These are phyloP conservation scores for Penicillium mononematosum DNA, from an alignment of 495 filamentous ascomycete species.

Conservation along the genomic window DNA sequence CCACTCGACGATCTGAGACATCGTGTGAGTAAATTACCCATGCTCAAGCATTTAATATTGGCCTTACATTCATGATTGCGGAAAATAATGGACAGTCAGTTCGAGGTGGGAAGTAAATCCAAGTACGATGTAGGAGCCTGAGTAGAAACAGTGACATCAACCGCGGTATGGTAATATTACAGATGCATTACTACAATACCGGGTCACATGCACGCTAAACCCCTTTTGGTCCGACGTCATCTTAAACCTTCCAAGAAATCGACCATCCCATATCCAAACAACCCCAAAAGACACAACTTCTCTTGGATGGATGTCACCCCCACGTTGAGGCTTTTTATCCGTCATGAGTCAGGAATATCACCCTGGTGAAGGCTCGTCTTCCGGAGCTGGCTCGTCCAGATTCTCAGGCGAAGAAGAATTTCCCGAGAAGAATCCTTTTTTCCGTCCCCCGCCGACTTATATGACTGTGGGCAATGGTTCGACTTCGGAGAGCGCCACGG, in stretches of 20 bases:
- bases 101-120: background rate
- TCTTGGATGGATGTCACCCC: slow-evolving; percentile 20
- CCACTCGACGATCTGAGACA: slow-evolving; percentile 85
- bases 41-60: background rate
- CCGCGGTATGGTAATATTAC: slow-evolving; percentile 12
- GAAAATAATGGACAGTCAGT: background rate
- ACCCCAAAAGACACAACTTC: slow-evolving; percentile 9
- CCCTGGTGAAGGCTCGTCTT: slow-evolving; percentile 43
- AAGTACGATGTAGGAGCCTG: slow-evolving; percentile 3
- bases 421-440: slow-evolving; percentile 31
- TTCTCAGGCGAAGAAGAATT: slow-evolving; percentile 31
- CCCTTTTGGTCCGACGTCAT: slow-evolving; percentile 23
- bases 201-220: slow-evolving; percentile 34
- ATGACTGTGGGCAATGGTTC: slow-evolving; percentile 86
- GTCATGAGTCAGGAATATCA: slow-evolving; percentile 76
- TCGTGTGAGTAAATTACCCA: slow-evolving; percentile 5
- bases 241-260: slow-evolving; percentile 21
- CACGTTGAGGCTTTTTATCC: slow-evolving; percentile 13
- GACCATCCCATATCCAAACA: slow-evolving; percentile 21
- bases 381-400: slow-evolving; percentile 40
- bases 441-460: slow-evolving; percentile 58
- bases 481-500: slow-evolving; percentile 69
- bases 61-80: slow-evolving; percentile 60
- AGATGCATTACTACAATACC: slow-evolving; percentile 13
- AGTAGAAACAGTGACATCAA: slow-evolving; percentile 11